phyloP scores from a whole-genome alignment of 805 yeast species.

The Cyberlindnera subsufficiens region DNA sequence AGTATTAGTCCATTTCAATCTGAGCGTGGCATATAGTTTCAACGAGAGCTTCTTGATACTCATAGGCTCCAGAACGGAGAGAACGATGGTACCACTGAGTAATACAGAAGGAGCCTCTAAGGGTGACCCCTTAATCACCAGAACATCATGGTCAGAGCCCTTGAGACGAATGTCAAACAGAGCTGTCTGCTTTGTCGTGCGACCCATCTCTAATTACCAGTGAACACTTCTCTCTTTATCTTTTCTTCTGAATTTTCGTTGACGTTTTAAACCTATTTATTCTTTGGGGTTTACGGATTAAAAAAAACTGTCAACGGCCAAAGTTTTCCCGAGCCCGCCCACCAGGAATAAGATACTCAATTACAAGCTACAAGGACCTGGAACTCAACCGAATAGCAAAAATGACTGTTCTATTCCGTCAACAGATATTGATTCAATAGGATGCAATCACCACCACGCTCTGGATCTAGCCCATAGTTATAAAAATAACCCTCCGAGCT shows the following conservation, averaged over 20 bases:
- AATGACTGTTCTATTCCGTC: constrained; percentile 5
- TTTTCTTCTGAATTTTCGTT: not conserved
- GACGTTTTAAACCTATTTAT: not conserved
- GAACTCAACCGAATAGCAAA: too few relatives aligned
- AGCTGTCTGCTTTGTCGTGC: constrained; percentile 27
- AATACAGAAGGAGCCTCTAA: constrained; percentile 73
- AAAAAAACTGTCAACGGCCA: too few relatives aligned
- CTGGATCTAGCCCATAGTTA: constrained; percentile 77
- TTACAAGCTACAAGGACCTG: too few relatives aligned
- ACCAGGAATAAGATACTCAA: too few relatives aligned
- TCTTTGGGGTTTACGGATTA: not conserved
- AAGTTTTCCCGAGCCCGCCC: too few relatives aligned
- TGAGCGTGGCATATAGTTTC: constrained; percentile 60
- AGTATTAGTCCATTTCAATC: constrained; percentile 59
- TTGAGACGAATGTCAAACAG: constrained; percentile 52
- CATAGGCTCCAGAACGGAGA: constrained; percentile 72
- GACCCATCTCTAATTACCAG: constrained; percentile 1
- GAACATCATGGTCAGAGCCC: constrained; percentile 69
- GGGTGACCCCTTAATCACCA: constrained; percentile 74
- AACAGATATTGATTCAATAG: constrained; percentile 66
- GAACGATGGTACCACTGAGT: constrained; percentile 70
- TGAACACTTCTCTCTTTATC: constrained; percentile 18
- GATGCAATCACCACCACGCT: constrained; percentile 90
- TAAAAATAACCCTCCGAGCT: constrained; percentile 78
- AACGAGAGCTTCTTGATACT: constrained; percentile 58